A percentile compares a stretch with the other conserved stretches of the same genome.
Conservation (phyloP, 1,284 basidiomycete species). For the Mycosarcoma maydis region DNA sequence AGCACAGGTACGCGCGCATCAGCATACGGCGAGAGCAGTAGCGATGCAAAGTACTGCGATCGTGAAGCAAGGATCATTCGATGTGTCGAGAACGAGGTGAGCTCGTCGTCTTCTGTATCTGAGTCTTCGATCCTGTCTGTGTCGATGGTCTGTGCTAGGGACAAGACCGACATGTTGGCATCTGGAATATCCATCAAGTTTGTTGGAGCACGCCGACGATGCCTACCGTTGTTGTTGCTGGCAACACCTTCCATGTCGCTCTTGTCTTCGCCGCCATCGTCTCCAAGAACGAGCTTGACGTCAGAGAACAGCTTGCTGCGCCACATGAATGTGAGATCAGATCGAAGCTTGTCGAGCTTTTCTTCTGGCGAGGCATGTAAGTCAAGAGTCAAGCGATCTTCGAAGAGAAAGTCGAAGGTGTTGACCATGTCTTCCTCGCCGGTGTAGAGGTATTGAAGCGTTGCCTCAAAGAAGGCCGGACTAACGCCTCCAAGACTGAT, state of each 20-base stretch:
- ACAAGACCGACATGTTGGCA: conserved; percentile 48
- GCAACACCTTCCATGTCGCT: not conserved
- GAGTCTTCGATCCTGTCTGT: conserved; percentile 33
- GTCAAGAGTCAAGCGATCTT: conserved; percentile 44
- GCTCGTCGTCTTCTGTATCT: conserved; percentile 48
- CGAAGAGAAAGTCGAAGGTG: conserved; percentile 57
- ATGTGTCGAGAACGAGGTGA: conserved; percentile 79
- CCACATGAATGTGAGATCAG: conserved; percentile 63
- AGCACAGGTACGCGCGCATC: conserved; percentile 42
- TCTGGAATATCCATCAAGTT: conserved; percentile 50
- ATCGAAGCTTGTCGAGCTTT: conserved; percentile 82
- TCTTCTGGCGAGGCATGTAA: conserved; percentile 74
- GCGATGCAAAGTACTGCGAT: conserved; percentile 84
- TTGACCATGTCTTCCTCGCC: conserved; percentile 56
- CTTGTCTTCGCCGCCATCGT: conserved; percentile 31
- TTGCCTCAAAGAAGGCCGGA: conserved; percentile 54
- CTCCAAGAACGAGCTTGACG: conserved; percentile 52
- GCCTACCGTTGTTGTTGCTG: not conserved
- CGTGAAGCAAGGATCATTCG: conserved; percentile 90
- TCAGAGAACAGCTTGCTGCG: conserved; percentile 61
- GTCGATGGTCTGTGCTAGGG: conserved; percentile 41
- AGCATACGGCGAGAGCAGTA: conserved; percentile 76
- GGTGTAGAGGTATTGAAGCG: conserved; percentile 59
- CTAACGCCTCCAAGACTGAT: conserved; percentile 48
- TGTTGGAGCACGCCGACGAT: not conserved